phyloP scores from a whole-genome alignment of 441 rosid species.

The Iberis amara region DNA sequence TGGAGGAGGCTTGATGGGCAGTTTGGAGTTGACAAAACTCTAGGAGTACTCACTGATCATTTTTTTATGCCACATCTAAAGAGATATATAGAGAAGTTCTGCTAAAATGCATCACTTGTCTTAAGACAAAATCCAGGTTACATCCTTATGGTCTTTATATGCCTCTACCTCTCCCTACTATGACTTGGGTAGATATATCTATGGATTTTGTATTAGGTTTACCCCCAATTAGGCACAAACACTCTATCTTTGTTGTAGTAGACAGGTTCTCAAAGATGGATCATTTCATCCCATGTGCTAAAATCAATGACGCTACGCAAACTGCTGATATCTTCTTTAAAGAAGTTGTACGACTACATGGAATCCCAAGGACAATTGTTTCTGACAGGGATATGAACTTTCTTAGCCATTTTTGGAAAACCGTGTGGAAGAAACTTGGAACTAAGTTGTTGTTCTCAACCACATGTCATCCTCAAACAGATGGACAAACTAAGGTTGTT shows the following conservation, averaged over 20 bases:
- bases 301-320: neutral
- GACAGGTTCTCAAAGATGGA: neutral
- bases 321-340: neutral
- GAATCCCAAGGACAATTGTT: neutral
- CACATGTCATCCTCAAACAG: neutral
- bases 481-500: neutral
- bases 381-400: neutral
- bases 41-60: too few species aligned
- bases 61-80: neutral
- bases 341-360: neutral
- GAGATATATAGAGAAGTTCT: neutral
- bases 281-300: neutral
- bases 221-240: neutral
- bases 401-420: neutral
- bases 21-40: too few species aligned
- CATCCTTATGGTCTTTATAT: neutral
- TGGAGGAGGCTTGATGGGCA: too few species aligned
- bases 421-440: neutral
- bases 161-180: neutral
- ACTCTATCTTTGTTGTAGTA: neutral
- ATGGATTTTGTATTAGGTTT: neutral
- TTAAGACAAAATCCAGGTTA: neutral
- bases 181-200: neutral
- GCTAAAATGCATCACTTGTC: neutral
- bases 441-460: neutral